These are phyloP conservation scores for Trichocladium uniseriatum DNA, from an alignment of 495 filamentous ascomycete species.

Conservation along the genomic window DNA sequence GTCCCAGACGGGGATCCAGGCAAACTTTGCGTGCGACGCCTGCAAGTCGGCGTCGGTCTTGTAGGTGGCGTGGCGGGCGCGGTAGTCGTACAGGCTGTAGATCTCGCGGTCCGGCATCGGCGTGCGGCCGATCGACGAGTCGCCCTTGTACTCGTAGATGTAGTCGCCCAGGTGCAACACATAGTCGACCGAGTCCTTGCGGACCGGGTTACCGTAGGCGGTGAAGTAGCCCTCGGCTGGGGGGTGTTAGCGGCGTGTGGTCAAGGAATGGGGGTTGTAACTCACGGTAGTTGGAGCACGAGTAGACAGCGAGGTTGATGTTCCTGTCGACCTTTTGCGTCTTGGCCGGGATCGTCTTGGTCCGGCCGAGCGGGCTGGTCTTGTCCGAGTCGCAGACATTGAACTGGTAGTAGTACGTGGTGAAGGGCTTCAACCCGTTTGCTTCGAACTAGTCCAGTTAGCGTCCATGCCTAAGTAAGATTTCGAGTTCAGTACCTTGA, in stretches of 20 bases:
- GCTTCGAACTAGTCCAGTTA: slow-evolving; percentile 46
- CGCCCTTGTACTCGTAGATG: slow-evolving; percentile 54
- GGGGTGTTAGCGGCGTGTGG: slow-evolving; percentile 2
- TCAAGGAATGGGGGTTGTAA: slow-evolving; percentile 4
- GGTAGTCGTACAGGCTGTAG: slow-evolving; percentile 49
- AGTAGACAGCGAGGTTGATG: slow-evolving; percentile 47
- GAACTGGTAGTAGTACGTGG: slow-evolving; percentile 52
- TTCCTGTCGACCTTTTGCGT: slow-evolving; percentile 29
- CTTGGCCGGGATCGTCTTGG: slow-evolving; percentile 44
- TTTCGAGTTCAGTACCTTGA: slow-evolving; percentile 39
- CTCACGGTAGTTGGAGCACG: slow-evolving; percentile 48
- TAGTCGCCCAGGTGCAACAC: slow-evolving; percentile 60
- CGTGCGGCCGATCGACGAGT: slow-evolving; percentile 39
- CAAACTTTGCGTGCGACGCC: slow-evolving; percentile 47
- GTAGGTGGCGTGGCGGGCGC: slow-evolving; percentile 50
- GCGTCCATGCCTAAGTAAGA: background rate
- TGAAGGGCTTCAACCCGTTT: slow-evolving; percentile 47
- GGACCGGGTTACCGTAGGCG: slow-evolving; percentile 53
- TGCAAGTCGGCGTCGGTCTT: slow-evolving; percentile 53
- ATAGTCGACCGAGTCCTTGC: slow-evolving; percentile 60
- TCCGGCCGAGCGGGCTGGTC: slow-evolving; percentile 40
- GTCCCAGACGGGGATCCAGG: slow-evolving; percentile 66
- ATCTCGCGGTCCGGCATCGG: slow-evolving; percentile 45
- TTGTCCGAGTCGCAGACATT: slow-evolving; percentile 42
- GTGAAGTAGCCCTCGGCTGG: slow-evolving; percentile 48